Conservation (phyloP, 768 basidiomycete species). For the Royoungia palumana region DNA sequence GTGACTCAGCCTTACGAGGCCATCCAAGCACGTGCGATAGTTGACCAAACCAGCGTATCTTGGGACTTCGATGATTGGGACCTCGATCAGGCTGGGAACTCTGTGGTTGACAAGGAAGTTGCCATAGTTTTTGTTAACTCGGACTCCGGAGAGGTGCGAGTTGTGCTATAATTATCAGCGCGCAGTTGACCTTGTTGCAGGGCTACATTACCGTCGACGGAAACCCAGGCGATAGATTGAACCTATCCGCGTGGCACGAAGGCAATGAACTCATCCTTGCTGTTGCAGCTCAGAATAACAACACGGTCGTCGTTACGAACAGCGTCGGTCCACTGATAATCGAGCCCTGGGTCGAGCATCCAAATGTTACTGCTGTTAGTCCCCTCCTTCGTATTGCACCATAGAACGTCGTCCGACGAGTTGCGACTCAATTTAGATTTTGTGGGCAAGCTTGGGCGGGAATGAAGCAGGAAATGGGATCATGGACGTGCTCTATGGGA, state of each 20-base stretch:
- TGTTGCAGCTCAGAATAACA: conserved; percentile 65
- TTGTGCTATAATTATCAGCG: not conserved
- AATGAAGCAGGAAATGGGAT: conserved; percentile 79
- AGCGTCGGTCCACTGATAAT: conserved; percentile 68
- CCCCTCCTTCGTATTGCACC: conserved; percentile 25
- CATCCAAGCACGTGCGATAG: conserved; percentile 65
- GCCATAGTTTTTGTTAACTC: conserved; percentile 80
- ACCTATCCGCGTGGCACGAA: conserved; percentile 38
- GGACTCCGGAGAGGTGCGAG: conserved; percentile 71
- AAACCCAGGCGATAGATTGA: conserved; percentile 40
- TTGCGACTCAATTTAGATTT: conserved; percentile 19
- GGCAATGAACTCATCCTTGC: conserved; percentile 41
- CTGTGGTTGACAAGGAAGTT: conserved; percentile 50
- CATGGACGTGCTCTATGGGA: conserved; percentile 74
- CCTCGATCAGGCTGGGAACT: conserved; percentile 44
- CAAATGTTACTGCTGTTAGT: conserved; percentile 66
- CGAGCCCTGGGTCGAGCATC: conserved; percentile 72
- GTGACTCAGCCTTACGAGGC: conserved; percentile 66
- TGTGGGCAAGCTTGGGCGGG: conserved; percentile 61
- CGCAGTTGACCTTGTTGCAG: conserved; percentile 19
- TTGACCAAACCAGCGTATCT: conserved; percentile 61
- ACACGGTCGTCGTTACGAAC: conserved; percentile 79
- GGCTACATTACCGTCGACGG: conserved; percentile 57
- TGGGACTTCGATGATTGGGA: conserved; percentile 75
- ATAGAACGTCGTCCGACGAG: conserved; percentile 14